Evolutionary conservation across 2,329 filamentous ascomycete genomes (phyloP).

Genomic region (Cordyceps javanica): DNA sequence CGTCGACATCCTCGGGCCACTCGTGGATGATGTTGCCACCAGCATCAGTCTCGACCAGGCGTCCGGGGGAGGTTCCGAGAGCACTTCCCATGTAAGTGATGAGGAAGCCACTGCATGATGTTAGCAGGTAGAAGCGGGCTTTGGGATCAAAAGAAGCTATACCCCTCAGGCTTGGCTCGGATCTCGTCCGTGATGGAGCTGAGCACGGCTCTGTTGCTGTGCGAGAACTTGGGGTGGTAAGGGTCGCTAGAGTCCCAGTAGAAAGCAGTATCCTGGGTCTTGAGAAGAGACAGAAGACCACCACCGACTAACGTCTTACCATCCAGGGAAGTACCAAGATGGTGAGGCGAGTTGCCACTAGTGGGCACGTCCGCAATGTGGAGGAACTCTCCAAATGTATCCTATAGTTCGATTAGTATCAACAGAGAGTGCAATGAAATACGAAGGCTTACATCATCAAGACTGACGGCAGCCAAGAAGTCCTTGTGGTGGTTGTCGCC

Average conservation of each 20-base stretch:
- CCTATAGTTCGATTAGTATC: constrained; percentile 25
- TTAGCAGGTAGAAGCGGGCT: not conserved
- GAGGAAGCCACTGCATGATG: constrained; percentile 41
- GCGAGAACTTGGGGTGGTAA: constrained; percentile 51
- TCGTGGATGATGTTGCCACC: constrained; percentile 56
- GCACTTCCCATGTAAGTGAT: constrained; percentile 58
- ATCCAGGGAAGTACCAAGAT: constrained; percentile 47
- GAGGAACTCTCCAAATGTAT: constrained; percentile 55
- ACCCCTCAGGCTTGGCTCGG: constrained; percentile 55
- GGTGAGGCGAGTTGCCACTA: constrained; percentile 56
- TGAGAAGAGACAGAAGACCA: constrained; percentile 51
- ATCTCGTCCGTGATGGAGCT: constrained; percentile 57
- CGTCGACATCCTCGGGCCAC: constrained; percentile 51
- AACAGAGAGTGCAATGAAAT: not conserved
- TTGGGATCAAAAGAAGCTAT: constrained; percentile 9
- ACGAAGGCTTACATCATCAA: constrained; percentile 43
- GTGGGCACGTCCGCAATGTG: constrained; percentile 51
- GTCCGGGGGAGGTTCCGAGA: constrained; percentile 50
- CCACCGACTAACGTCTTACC: constrained; percentile 53
- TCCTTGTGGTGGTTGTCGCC: constrained; percentile 55
- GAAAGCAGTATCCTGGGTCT: constrained; percentile 55
- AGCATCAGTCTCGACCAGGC: constrained; percentile 54
- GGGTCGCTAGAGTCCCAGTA: constrained; percentile 56
- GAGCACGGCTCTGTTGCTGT: constrained; percentile 54
- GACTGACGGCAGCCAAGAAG: constrained; percentile 51